Evolutionary conservation across 805 yeast species (phyloP), one percentile per base, ranked within the genome.

Genomic region (Starmerella roubikii): DNA sequence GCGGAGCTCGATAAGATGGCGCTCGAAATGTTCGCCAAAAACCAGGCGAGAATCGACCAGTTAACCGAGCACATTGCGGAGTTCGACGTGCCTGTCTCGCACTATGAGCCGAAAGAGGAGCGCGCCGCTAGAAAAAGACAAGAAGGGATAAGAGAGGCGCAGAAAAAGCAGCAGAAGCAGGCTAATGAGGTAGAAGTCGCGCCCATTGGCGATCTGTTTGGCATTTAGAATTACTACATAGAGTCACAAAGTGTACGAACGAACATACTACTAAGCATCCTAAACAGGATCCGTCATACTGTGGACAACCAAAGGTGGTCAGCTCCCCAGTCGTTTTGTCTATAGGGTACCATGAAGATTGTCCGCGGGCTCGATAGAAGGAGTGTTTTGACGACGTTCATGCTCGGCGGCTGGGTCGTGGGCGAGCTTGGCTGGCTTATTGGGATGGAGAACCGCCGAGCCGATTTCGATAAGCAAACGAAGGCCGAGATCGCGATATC

Each of bases 1-100:
- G 41, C 60, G 10, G 51, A 72, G 29, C 54, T 77, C 6, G 73
- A 78, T 18, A 58, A 59, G 25, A 55, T 81, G 35, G 71, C 86
- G 0, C 50, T 61, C 9, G 79, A 72, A 36, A 65, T 86, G 47
- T 84, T 80, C 51, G 56, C 53, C 8, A 91, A 82, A 52, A 83
- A 83, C 56, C 61, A 60, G 34, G 62, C 59, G 39, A 76, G 79
- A 44, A 62, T 79, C 51, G 60, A 65, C 5, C 68, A 63, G 37
- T 53, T 81, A 23, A 40, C 51, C 6, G 42, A 18, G 22, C 38
- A 39, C 13, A n/a, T 50, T 2, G 22, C 23, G 32, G 28, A 16
- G 8, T 38, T 50, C 31, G 27, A 13, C 24, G 32, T 15, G 17
- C 60, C 64, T 35, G 39, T 54, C 1, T 65, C 67, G 10, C 39